Evolutionary conservation across 805 yeast species (phyloP), one percentile per base, ranked within the genome.

Genomic region (Candida nemodendra): DNA sequence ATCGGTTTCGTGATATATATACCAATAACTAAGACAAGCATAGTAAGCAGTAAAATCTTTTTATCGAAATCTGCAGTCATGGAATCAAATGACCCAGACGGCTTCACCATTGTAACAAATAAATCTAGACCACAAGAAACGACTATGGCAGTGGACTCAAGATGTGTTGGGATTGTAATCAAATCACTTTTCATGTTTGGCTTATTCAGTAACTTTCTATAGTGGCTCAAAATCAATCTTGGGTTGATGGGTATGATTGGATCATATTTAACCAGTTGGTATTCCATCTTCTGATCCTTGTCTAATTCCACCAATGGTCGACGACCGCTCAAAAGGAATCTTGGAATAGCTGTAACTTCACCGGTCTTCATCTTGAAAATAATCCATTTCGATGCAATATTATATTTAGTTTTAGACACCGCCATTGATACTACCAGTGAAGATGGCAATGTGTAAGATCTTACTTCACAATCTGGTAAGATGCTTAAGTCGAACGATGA

Each of bases 71-170:
- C 69, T 21, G 71, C 64, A 18, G 80, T 75, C 57, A 91, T 69
- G 34, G 77, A 68, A 62, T 91, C 99, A 62, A 86, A 90, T 27
- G 87, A 85, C 29, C 76, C 76, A 0, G 96, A 86, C 0, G 98
- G 96, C 34, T 83, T 74, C 13, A 84, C 71, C 39, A 78, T 69
- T 0, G 95, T 81, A 54, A 90, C 85, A 64, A 85, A 90, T 5
- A 84, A 58, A 55, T 87, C 95, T n/a, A 70, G 61, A 14, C 83
- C 86, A 30, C 78, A 63, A 25, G 74, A 68, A 44, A 93, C 80
- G 0, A 85, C 74, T 14, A 86, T 69, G 2, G 83, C 70, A 0
- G 97, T 89, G 2, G 95, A 85, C 62, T 91, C 98, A 35, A 89
- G 66, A 27, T 76, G 71, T 0, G 97, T 84, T 2, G 84, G 70